Percentiles rank a stretch among this genome's conserved stretches.
These are phyloP conservation scores for Talaromyces liani DNA, from an alignment of 495 filamentous ascomycete genomes.

Conservation along the genomic window DNA sequence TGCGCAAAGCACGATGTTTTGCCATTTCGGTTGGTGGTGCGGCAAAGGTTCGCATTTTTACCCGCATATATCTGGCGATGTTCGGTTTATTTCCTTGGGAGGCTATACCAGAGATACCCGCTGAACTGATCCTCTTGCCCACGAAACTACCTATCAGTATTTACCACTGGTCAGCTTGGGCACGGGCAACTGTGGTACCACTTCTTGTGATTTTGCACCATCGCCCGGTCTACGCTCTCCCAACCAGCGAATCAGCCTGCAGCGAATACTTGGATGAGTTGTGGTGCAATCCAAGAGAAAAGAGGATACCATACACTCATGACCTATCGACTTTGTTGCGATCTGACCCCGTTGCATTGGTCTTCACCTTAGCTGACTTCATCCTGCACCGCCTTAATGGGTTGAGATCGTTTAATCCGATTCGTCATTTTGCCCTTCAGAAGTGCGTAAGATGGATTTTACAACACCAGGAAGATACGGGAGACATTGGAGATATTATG, in stretches of 20 bases:
- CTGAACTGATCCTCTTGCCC: constrained; percentile 33
- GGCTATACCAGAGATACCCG: constrained; percentile 29
- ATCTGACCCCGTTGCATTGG: constrained; percentile 13
- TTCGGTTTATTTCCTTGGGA: constrained; percentile 39
- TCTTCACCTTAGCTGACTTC: constrained; percentile 21
- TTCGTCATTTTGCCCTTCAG: constrained; percentile 11
- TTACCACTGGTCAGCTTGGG: constrained; percentile 30
- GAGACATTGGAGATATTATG: constrained; percentile 25
- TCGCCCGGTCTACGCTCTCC: constrained; percentile 26
- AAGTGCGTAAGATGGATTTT: constrained; percentile 23
- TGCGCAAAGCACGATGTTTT: constrained; percentile 22
- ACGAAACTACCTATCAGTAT: constrained; percentile 25
- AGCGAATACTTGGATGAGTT: constrained; percentile 35
- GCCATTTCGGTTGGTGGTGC: constrained; percentile 26
- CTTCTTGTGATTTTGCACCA: constrained; percentile 28
- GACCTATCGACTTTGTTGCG: constrained; percentile 7
- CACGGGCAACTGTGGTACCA: constrained; percentile 27
- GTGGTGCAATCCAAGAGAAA: constrained; percentile 23
- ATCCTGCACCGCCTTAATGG: constrained; percentile 15
- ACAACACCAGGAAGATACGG: constrained; percentile 21
- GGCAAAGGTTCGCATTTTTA: constrained; percentile 29
- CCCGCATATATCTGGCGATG: constrained; percentile 28
- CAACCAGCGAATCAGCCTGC: constrained; percentile 18
- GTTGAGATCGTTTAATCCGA: constrained; percentile 9
- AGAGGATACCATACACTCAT: constrained; percentile 19